Conservation (phyloP, 306 rosid genomes). For the Leucaena leucocephala region DNA sequence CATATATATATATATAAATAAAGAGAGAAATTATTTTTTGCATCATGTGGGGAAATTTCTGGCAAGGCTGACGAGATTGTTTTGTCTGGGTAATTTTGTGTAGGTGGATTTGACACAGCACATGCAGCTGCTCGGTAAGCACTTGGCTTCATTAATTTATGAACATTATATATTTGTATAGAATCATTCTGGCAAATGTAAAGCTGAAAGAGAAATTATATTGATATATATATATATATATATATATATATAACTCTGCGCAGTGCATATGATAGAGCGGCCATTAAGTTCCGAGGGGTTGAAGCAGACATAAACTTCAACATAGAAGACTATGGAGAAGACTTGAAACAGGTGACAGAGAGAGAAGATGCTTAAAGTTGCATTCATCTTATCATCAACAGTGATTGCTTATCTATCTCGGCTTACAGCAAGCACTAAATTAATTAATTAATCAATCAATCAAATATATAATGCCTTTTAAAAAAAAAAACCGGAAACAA, state of each 20-base stretch:
- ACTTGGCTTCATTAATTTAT: constrained; percentile 11
- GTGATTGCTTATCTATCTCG: constrained; percentile 38
- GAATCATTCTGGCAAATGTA: constrained; percentile 21
- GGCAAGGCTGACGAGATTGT: constrained; percentile 44
- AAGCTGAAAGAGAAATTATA: not conserved
- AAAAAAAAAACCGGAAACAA: not conserved
- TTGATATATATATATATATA: not conserved
- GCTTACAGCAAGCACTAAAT: not conserved
- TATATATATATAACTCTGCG: constrained; percentile 13
- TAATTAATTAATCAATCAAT: not conserved
- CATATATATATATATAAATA: not conserved
- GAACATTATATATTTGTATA: not conserved
- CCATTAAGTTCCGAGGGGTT: constrained; percentile 90
- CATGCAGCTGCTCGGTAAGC: constrained; percentile 99
- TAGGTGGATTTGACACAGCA: constrained; percentile 99
- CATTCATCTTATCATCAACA: constrained; percentile 46
- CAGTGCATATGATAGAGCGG: constrained; percentile 99
- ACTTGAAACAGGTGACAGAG: constrained; percentile 78
- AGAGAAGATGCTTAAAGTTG: not conserved
- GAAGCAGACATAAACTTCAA: constrained; percentile 95
- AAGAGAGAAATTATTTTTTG: not conserved
- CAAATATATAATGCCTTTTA: not conserved
- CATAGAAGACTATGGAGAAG: constrained; percentile 92
- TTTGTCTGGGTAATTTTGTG: constrained; percentile 50
- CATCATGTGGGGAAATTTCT: not conserved